These are phyloP conservation scores for Mycena capillaripes DNA, from an alignment of 768 basidiomycete genomes.

Conservation along the genomic window DNA sequence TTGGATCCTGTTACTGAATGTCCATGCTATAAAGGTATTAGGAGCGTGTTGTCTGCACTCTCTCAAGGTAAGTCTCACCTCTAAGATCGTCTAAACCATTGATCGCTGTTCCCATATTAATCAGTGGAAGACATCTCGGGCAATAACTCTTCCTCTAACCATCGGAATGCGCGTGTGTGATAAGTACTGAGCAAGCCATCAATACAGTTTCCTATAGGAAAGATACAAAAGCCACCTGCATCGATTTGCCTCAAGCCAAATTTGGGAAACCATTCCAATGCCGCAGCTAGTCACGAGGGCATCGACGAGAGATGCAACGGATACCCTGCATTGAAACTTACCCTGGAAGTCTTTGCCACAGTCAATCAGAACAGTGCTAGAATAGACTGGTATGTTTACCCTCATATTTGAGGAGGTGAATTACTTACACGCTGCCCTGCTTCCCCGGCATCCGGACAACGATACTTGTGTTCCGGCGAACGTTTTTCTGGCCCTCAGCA, in stretches of 20 bases:
- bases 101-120: conserved; percentile 68
- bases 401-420: no score
- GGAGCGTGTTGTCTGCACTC: neutral
- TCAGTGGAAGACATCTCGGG: neutral
- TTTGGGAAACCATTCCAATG: conserved; percentile 70
- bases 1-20: conserved; percentile 74
- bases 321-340: conserved; percentile 46
- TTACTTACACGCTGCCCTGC: conserved; percentile 65
- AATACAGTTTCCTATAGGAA: conserved; percentile 54
- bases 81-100: conserved; percentile 92
- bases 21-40: conserved; percentile 71
- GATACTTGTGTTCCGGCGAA: conserved; percentile 86
- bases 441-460: conserved; percentile 65
- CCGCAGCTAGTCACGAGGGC: conserved; percentile 45
- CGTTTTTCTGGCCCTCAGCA: conserved; percentile 85
- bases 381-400: neutral
- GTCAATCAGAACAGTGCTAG: conserved; percentile 85
- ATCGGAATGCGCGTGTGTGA: conserved; percentile 93
- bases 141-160: conserved; percentile 50
- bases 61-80: conserved; percentile 58
- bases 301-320: conserved; percentile 64
- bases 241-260: conserved; percentile 74
- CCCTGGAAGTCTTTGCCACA: conserved; percentile 87
- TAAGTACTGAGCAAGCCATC: conserved; percentile 71
- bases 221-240: conserved; percentile 39